Evolutionary conservation across 148 eudicot genomes (phyloP), one percentile per base, ranked within the genome.

Genomic region (Limonium bicolor): DNA sequence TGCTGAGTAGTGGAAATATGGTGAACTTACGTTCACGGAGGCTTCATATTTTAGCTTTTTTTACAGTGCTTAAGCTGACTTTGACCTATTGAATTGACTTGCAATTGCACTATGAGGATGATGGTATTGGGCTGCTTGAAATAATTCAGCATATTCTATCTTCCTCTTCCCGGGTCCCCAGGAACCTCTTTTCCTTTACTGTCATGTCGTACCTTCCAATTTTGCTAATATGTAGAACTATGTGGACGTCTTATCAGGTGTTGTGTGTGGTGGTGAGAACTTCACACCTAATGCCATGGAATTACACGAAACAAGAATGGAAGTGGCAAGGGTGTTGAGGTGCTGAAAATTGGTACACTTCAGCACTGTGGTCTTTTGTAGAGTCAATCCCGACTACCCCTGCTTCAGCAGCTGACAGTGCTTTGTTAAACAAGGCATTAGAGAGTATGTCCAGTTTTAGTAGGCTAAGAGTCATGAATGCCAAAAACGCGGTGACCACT

Each of bases 321-420:
- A 50, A 51, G 22, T 28, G 59, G 25, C 33, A 33, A 61, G 15
- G 59, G 48, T 41, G 60, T 39, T 46, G 59, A 65, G 64, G 46
- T 29, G 40, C 65, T 52, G 70, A 56, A 19, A 59, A 78, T 5
- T 75, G 88, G 93, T 47, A 76, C 39, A 61, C 84, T 21, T 60
- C 94, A 32, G 48, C 80, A 26, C 35, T 85, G 18, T 90, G 99
- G 99, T 63, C 80, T 2, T 76, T 80, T 54, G 71, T 90, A 45
- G 99, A 90, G 29, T 68, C 85, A 3, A 85, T 90, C 67, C 99
- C 93, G 7, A 71, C 99, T 0, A 73, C 73, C 43, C 99, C 95
- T 36, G 99, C 99, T 50, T 80, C 88, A 21, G 95, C 99, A 19
- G 70, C 99, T 6, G 95, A 90, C 31, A 73, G 55, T 40, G 77